phyloP scores from a whole-genome alignment of 2,329 filamentous ascomycete genomes.

The Aureobasidium namibiae region DNA sequence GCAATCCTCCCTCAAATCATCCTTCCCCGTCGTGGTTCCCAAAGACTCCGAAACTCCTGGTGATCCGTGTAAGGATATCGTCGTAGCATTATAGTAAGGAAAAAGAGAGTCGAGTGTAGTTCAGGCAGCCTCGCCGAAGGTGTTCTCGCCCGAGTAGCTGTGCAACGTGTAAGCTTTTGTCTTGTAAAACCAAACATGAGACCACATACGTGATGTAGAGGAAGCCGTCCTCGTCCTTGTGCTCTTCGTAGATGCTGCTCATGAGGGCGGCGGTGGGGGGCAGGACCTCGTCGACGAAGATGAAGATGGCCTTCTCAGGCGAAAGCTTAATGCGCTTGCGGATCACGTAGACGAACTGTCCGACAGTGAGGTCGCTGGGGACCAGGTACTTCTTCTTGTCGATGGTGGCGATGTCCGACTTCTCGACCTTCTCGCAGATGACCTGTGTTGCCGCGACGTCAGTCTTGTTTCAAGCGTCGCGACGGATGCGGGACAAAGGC shows the following conservation, averaged over 20 bases:
- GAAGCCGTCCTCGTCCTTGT: slow-evolving; percentile 84
- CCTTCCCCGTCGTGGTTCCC: not conserved
- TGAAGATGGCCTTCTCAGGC: slow-evolving; percentile 99
- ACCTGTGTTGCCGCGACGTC: slow-evolving; percentile 50
- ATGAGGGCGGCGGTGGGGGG: slow-evolving; percentile 95
- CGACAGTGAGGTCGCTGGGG: slow-evolving; percentile 92
- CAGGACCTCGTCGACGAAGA: slow-evolving; percentile 97
- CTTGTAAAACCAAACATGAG: not conserved
- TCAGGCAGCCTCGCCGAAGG: slow-evolving; percentile 59
- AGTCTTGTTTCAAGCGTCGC: not conserved
- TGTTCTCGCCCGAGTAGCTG: slow-evolving; percentile 97
- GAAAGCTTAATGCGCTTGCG: slow-evolving; percentile 98
- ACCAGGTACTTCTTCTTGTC: slow-evolving; percentile 99
- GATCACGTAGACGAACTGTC: slow-evolving; percentile 99
- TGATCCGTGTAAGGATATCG: not conserved
- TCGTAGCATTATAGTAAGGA: not conserved
- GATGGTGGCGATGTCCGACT: slow-evolving; percentile 98
- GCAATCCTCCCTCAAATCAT: slow-evolving; percentile 7
- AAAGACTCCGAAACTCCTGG: slow-evolving; percentile 10
- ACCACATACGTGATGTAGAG: slow-evolving; percentile 82
- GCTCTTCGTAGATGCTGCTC: slow-evolving; percentile 99
- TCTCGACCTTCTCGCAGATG: slow-evolving; percentile 99
- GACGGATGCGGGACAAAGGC: slow-evolving; percentile 32
- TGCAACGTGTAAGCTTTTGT: slow-evolving; percentile 17
- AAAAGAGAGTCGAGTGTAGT: not conserved